Conservation (phyloP, 495 filamentous ascomycete species). For the Neurospora sp. region DNA sequence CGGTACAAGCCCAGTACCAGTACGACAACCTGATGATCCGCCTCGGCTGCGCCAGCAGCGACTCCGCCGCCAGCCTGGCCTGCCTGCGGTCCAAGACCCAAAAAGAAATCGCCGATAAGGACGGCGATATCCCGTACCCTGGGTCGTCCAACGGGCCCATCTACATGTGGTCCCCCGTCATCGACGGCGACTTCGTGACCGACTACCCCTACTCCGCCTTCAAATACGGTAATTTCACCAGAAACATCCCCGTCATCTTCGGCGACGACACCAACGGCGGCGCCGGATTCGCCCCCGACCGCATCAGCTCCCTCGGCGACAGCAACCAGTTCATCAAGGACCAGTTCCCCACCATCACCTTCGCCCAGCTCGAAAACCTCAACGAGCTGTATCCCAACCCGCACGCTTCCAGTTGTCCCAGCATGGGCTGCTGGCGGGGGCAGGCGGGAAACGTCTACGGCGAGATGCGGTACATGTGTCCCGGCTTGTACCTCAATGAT, state of each 20-base stretch:
- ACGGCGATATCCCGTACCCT: constrained; percentile 46
- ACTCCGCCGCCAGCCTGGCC: constrained; percentile 35
- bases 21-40: constrained; percentile 52
- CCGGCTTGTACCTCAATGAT: constrained; percentile 45
- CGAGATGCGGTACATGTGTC: constrained; percentile 67
- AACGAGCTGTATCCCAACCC: constrained; percentile 48
- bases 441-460: constrained; percentile 55
- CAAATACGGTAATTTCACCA: constrained; percentile 48
- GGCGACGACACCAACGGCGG: constrained; percentile 67
- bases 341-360: constrained; percentile 51
- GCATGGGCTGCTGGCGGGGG: constrained; percentile 43
- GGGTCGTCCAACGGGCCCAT: constrained; percentile 30
- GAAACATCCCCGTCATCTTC: constrained; percentile 53
- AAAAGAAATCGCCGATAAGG: constrained; percentile 40
- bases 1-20: constrained; percentile 51
- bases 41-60: constrained; percentile 38
- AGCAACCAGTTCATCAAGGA: constrained; percentile 49
- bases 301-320: constrained; percentile 31
- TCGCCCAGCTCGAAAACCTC: constrained; percentile 42
- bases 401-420: constrained; percentile 26
- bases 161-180: constrained; percentile 44
- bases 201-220: constrained; percentile 52
- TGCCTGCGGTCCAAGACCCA: constrained; percentile 47
- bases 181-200: constrained; percentile 46
- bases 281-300: constrained; percentile 48